Percentiles rank a stretch among this genome's conserved stretches.
phyloP scores from a whole-genome alignment of 352 stramenopile genomes.

The Peronospora farinosa region DNA sequence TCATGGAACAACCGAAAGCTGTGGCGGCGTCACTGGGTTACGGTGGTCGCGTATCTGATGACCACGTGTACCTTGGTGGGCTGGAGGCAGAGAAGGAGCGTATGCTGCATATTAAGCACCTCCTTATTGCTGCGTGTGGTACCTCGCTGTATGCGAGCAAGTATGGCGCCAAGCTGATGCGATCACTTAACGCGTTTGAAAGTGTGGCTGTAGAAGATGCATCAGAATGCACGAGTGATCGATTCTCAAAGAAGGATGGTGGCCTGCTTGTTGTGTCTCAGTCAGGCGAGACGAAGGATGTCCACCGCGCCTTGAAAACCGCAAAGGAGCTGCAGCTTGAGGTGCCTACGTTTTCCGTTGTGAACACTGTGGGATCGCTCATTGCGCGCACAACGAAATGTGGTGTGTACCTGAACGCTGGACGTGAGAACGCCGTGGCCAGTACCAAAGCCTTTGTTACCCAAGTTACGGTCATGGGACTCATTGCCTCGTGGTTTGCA shows the following conservation, averaged over 20 bases:
- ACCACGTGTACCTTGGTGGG: slow-evolving; percentile 91
- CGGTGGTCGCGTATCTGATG: slow-evolving; percentile 89
- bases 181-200: slow-evolving; percentile 92
- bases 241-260: slow-evolving; percentile 83
- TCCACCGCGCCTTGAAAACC: slow-evolving; percentile 90
- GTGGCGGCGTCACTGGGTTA: slow-evolving; percentile 92
- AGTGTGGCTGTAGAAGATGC: slow-evolving; percentile 89
- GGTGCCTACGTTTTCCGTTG: slow-evolving; percentile 88
- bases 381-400: slow-evolving; percentile 92
- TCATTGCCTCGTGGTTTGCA: slow-evolving; percentile 89
- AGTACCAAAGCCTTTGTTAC: slow-evolving; percentile 99
- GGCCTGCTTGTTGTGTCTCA: slow-evolving; percentile 96
- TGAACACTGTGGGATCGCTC: slow-evolving; percentile 96
- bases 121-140: slow-evolving; percentile 92
- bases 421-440: slow-evolving; percentile 96
- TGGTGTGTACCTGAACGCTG: slow-evolving; percentile 97
- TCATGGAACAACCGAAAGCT: slow-evolving; percentile 95
- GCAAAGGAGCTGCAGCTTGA: slow-evolving; percentile 65
- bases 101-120: slow-evolving; percentile 89
- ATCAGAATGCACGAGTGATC: slow-evolving; percentile 85
- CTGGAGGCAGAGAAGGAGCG: slow-evolving; percentile 89
- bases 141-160: slow-evolving; percentile 93
- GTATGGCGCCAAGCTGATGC: slow-evolving; percentile 96
- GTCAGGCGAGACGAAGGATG: slow-evolving; percentile 97
- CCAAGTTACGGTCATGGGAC: slow-evolving; percentile 89